Percentiles rank a stretch among this genome's conserved stretches.
These are phyloP conservation scores for Agrocybe praecox DNA, from an alignment of 768 basidiomycete genomes.

Conservation along the genomic window DNA sequence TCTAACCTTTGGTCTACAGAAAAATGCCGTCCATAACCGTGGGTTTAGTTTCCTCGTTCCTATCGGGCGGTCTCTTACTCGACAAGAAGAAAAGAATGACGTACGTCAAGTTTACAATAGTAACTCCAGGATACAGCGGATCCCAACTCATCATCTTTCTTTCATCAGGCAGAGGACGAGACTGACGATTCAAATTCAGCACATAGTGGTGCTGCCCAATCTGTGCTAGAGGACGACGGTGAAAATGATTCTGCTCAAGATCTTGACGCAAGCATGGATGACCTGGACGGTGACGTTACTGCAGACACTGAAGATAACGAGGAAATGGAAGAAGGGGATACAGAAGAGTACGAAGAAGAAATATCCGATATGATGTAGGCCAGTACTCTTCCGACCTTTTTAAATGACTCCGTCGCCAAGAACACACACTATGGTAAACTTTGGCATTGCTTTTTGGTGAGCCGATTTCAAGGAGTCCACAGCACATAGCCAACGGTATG, in stretches of 20 bases:
- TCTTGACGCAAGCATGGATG: conserved; percentile 68
- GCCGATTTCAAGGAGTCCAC: too few species aligned
- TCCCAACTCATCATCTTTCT: neutral
- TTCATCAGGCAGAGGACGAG: conserved; percentile 46
- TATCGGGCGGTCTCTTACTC: conserved; percentile 72
- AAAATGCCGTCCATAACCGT: conserved; percentile 58
- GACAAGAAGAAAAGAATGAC: conserved; percentile 85
- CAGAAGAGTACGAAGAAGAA: conserved; percentile 58
- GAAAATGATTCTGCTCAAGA: conserved; percentile 53
- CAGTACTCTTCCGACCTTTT: neutral
- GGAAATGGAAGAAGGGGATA: conserved; percentile 45
- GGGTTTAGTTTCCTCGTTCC: conserved; percentile 72
- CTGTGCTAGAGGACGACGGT: conserved; percentile 48
- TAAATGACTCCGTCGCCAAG: too few species aligned
- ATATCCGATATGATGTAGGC: conserved; percentile 28
- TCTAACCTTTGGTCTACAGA: conserved; percentile 38
- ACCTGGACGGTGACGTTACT: conserved; percentile 49
- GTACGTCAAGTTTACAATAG: conserved; percentile 37
- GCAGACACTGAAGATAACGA: conserved; percentile 46
- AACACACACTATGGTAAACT: neutral
- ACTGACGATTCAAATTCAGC: conserved; percentile 48
- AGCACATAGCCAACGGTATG: too few species aligned
- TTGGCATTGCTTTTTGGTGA: neutral
- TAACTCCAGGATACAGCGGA: too few species aligned
- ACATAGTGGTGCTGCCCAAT: conserved; percentile 41